A percentile compares a stretch with the other conserved stretches of the same genome.
These are phyloP conservation scores for Pachyrhizus erosus DNA, from an alignment of 306 rosid genomes.

Conservation along the genomic window DNA sequence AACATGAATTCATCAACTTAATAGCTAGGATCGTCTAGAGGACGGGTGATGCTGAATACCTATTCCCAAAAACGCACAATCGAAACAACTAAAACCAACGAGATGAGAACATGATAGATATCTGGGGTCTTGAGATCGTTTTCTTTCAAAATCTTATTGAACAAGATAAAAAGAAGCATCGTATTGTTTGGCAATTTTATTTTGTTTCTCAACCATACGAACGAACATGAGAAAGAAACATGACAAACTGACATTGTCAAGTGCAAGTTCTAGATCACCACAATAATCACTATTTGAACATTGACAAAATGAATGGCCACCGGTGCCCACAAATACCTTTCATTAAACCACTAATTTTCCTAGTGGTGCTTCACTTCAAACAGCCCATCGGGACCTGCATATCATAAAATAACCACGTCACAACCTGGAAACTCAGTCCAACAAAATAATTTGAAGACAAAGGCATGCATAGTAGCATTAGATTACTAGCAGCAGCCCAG, in stretches of 20 bases:
- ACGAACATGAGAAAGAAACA: slow-evolving; percentile 24
- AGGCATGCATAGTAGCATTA: not conserved
- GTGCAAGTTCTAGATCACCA: slow-evolving; percentile 35
- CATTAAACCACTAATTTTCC: slow-evolving; percentile 36
- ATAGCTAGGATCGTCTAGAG: too few species aligned
- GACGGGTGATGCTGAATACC: not conserved
- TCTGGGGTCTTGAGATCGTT: not conserved
- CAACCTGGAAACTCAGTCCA: slow-evolving; percentile 26
- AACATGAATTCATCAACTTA: too few species aligned
- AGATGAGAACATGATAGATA: not conserved
- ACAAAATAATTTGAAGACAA: slow-evolving; percentile 25
- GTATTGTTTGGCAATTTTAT: slow-evolving; percentile 40
- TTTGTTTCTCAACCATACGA: slow-evolving; percentile 27
- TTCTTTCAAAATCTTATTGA: slow-evolving; percentile 13
- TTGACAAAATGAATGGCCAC: slow-evolving; percentile 25
- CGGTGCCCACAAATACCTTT: slow-evolving; percentile 25
- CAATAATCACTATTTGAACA: slow-evolving; percentile 24
- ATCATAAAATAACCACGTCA: slow-evolving; percentile 41
- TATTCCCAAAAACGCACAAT: not conserved
- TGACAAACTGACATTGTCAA: slow-evolving; percentile 28
- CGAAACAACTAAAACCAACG: not conserved
- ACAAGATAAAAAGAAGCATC: not conserved
- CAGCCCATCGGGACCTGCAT: slow-evolving; percentile 61
- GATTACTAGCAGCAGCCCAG: not conserved
- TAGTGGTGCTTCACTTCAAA: slow-evolving; percentile 56